phyloP scores from a whole-genome alignment of 495 filamentous ascomycete species.

The Bryoglossum gracile region DNA sequence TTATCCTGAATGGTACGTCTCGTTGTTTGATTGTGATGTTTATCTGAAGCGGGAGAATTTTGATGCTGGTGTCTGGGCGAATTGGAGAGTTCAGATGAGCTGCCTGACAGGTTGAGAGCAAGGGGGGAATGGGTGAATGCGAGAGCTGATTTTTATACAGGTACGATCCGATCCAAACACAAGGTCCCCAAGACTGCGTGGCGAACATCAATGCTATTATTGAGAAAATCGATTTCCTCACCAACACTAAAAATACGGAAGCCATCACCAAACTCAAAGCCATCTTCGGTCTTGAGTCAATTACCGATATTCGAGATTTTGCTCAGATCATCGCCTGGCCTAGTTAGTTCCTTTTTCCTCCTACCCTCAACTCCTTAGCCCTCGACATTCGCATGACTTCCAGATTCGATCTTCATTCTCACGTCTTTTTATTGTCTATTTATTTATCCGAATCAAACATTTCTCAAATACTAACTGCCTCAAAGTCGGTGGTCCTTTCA shows the following conservation, averaged over 20 bases:
- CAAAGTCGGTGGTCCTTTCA: slow-evolving; percentile 37
- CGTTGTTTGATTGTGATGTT: too few species aligned
- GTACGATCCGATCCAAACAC: slow-evolving; percentile 35
- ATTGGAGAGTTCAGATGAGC: too few species aligned
- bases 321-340: slow-evolving; percentile 38
- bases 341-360: slow-evolving; percentile 8
- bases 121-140: too few species aligned
- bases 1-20: slow-evolving; percentile 36
- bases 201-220: slow-evolving; percentile 38
- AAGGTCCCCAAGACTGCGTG: slow-evolving; percentile 36
- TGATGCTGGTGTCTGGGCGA: too few species aligned
- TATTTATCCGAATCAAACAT: too few species aligned
- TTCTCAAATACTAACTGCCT: neutral
- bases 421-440: too few species aligned
- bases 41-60: too few species aligned
- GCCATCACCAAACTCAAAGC: slow-evolving; percentile 36
- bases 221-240: slow-evolving; percentile 36
- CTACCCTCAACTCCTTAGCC: neutral
- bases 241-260: slow-evolving; percentile 27
- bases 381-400: too few species aligned
- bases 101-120: too few species aligned
- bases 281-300: slow-evolving; percentile 34
- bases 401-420: too few species aligned
- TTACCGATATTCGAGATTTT: slow-evolving; percentile 37
- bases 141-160: neutral